These are phyloP conservation scores for Crucibulum cyathiforme DNA, from an alignment of 1,284 basidiomycete species.

Conservation along the genomic window DNA sequence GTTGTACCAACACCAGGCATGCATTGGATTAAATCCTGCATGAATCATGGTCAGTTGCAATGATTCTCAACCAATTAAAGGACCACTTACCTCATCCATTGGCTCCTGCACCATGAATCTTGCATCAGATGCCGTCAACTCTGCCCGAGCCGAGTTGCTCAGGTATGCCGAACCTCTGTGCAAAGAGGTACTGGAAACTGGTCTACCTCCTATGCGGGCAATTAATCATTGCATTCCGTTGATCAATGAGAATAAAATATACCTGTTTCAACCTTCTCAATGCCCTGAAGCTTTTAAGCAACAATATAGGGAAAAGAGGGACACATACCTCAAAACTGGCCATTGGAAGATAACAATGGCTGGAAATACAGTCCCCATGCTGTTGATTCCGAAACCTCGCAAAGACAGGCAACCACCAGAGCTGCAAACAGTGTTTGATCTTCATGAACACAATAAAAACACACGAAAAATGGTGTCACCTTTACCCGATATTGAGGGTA, in stretches of 20 bases:
- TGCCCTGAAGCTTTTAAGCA: constrained; percentile 22
- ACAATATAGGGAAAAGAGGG: constrained; percentile 19
- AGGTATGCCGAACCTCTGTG: constrained; percentile 14
- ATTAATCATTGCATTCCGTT: constrained; percentile 33
- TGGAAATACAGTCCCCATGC: constrained; percentile 30
- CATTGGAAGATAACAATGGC: constrained; percentile 23
- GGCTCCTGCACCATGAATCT: not conserved
- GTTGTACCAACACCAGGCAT: constrained; percentile 34
- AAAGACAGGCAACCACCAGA: not conserved
- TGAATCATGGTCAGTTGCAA: constrained; percentile 21
- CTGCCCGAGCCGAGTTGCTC: constrained; percentile 12
- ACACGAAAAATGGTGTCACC: constrained; percentile 14
- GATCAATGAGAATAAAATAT: constrained; percentile 24
- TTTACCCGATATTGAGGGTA: constrained; percentile 29
- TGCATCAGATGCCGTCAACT: constrained; percentile 3
- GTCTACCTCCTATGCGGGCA: constrained; percentile 18
- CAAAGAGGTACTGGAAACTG: constrained; percentile 7
- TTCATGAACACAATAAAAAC: constrained; percentile 14
- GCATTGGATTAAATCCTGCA: constrained; percentile 23
- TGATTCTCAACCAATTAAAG: not conserved
- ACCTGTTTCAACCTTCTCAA: constrained; percentile 14
- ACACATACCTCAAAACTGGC: constrained; percentile 17
- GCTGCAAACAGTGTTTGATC: constrained; percentile 12
- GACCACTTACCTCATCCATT: not conserved
- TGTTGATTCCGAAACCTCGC: constrained; percentile 24